phyloP scores from a whole-genome alignment of 148 eudicot species.

The Vaccinium corymbosum region DNA sequence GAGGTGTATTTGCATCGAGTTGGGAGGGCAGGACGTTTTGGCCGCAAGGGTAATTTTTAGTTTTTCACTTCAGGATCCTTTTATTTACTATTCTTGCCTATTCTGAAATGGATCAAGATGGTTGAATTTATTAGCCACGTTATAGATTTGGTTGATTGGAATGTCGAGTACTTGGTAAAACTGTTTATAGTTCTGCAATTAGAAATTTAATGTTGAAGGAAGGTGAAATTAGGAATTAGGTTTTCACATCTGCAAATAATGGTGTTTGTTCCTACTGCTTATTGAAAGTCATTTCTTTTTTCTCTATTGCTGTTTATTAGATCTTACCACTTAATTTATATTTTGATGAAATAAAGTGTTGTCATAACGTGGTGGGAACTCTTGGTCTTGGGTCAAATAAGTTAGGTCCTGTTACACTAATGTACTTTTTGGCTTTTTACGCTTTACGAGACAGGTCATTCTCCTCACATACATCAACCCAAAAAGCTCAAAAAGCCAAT shows the following conservation, averaged over 20 bases:
- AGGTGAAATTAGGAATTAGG: neutral
- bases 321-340: neutral
- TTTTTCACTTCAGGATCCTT: neutral
- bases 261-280: neutral
- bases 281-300: neutral
- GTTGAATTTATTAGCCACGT: neutral
- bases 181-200: neutral
- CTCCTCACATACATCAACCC: too few species aligned
- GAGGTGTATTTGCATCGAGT: slow-evolving; percentile 95
- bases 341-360: neutral
- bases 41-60: slow-evolving; percentile 68
- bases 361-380: neutral
- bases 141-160: neutral
- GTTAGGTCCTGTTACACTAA: neutral
- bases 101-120: neutral
- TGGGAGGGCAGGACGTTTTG: slow-evolving; percentile 97
- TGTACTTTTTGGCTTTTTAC: too few species aligned
- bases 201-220: neutral
- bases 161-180: neutral
- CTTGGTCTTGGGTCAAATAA: neutral
- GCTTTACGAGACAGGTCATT: too few species aligned
- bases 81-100: neutral
- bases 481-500: too few species aligned
- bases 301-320: neutral
- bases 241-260: neutral